Conservation (phyloP, 2,329 filamentous ascomycete species). For the Tolypocladium guangdongense region DNA sequence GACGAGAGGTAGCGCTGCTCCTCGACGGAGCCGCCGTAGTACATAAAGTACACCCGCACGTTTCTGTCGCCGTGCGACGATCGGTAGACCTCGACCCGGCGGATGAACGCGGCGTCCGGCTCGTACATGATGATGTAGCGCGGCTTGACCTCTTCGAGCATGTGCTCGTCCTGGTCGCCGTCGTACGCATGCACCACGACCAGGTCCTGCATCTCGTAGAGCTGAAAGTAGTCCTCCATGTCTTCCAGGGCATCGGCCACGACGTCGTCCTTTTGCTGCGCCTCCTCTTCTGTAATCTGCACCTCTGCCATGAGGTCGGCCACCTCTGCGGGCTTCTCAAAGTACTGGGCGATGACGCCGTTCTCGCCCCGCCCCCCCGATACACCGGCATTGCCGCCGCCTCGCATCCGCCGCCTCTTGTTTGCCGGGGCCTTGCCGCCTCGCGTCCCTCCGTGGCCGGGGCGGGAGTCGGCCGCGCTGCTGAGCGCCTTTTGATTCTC, state of each 20-base stretch:
- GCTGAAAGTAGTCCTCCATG: slow-evolving; percentile 84
- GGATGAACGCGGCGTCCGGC: slow-evolving; percentile 87
- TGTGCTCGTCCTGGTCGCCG: slow-evolving; percentile 88
- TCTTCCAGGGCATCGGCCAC: slow-evolving; percentile 69
- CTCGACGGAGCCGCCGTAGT: slow-evolving; percentile 89
- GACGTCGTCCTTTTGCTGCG: slow-evolving; percentile 65
- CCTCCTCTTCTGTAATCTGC: slow-evolving; percentile 67
- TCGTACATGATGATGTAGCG: slow-evolving; percentile 99
- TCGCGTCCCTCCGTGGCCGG: slow-evolving; percentile 33
- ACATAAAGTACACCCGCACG: slow-evolving; percentile 92
- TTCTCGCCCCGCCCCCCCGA: slow-evolving; percentile 55
- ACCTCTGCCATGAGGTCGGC: slow-evolving; percentile 74
- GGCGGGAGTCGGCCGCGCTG: slow-evolving; percentile 48
- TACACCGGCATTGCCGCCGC: slow-evolving; percentile 54
- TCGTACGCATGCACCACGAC: slow-evolving; percentile 89
- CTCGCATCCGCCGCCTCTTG: slow-evolving; percentile 75
- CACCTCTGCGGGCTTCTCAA: slow-evolving; percentile 76
- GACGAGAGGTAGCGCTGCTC: slow-evolving; percentile 86
- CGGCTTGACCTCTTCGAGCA: slow-evolving; percentile 89
- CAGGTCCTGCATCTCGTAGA: slow-evolving; percentile 85
- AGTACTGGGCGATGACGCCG: slow-evolving; percentile 64
- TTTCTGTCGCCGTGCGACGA: slow-evolving; percentile 85
- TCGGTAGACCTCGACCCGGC: slow-evolving; percentile 88
- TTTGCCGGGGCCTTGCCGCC: slow-evolving; percentile 60
- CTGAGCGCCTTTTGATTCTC: slow-evolving; percentile 72